Evolutionary conservation across 2,329 filamentous ascomycete species (phyloP).

Genomic region (Scorias spongiosa): DNA sequence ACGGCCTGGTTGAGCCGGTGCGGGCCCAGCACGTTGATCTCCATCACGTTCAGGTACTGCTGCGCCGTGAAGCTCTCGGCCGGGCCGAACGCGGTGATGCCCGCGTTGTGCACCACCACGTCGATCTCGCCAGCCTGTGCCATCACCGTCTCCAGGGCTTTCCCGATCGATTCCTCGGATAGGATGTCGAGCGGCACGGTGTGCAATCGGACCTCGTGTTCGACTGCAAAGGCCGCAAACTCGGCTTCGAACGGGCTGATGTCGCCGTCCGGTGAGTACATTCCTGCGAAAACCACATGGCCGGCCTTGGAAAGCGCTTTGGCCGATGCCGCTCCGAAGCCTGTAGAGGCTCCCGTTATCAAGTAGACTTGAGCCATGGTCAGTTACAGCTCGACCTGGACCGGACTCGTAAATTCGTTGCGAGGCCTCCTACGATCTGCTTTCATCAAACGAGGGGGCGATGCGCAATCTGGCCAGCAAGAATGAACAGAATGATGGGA

Average conservation of each 20-base stretch:
- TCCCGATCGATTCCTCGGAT: conserved; percentile 2
- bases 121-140: conserved; percentile 3
- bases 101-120: conserved; percentile 7
- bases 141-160: not conserved
- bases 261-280: conserved; percentile 3
- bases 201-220: not conserved
- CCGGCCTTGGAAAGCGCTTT: conserved; percentile 1
- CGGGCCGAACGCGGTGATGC: conserved; percentile 5
- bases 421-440: too few relatives aligned
- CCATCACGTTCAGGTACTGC: conserved; percentile 4
- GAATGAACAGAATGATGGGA: too few relatives aligned
- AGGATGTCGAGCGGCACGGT: conserved; percentile 4
- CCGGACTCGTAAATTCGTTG: too few relatives aligned
- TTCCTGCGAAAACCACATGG: conserved; percentile 3
- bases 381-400: too few relatives aligned
- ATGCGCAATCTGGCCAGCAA: too few relatives aligned
- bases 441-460: too few relatives aligned
- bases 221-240: not conserved
- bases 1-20: conserved; percentile 5
- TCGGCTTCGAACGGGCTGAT: conserved; percentile 3
- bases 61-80: conserved; percentile 3
- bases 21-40: conserved; percentile 5
- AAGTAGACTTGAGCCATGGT: conserved; percentile 1
- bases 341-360: conserved; percentile 4
- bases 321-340: conserved; percentile 3